Evolutionary conservation across 345 rosid genomes (phyloP).

Genomic region (Garcia nutans): DNA sequence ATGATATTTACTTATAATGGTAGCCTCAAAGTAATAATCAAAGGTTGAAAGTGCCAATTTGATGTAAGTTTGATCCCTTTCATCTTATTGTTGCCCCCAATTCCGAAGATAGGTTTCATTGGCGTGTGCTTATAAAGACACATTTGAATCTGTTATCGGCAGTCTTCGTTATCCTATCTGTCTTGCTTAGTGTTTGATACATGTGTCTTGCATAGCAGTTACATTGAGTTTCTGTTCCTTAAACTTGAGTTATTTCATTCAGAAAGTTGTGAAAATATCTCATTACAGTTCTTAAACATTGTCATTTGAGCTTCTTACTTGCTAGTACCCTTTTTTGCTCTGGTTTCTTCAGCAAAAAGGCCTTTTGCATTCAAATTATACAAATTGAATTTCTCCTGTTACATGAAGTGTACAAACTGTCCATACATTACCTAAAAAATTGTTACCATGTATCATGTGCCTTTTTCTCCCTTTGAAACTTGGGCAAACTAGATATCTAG

Average conservation of each 20-base stretch:
- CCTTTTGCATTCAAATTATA: background rate
- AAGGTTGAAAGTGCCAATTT: constrained; percentile 3
- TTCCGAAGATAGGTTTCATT: background rate
- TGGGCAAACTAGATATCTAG: background rate
- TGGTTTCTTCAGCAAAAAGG: background rate
- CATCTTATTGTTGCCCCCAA: background rate
- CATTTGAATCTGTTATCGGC: background rate
- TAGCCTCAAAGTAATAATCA: background rate
- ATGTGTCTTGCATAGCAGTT: background rate
- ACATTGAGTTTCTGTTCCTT: background rate
- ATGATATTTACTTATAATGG: background rate
- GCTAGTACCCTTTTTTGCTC: background rate
- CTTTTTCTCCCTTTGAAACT: background rate
- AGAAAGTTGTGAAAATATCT: background rate
- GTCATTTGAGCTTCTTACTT: background rate
- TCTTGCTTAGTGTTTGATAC: constrained; percentile 1
- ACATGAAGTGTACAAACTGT: no score
- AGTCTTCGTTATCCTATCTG: background rate
- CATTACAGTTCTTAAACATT: background rate
- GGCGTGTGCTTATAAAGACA: background rate
- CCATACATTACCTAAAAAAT: background rate
- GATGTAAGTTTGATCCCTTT: background rate
- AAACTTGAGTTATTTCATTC: background rate
- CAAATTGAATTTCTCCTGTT: no score
- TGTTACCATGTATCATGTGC: background rate